Conservation (phyloP, 306 rosid genomes). For the barrel medic (Medicago truncatula) region MtrunA17r5.0-ANR NC_053049.1:37054501-37055000, state of each 20-base stretch:
- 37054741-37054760: constrained; percentile 83
- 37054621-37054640: constrained; percentile 97
- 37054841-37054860: constrained; percentile 97
- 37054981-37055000: constrained; percentile 73
- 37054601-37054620: constrained; percentile 88
- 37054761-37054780: constrained; percentile 85
- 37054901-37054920: constrained; percentile 95
- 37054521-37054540: constrained; percentile 65
- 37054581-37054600: constrained; percentile 82
- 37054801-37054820: constrained; percentile 55
- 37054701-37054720: constrained; percentile 86
- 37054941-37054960: constrained; percentile 88
- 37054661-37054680: constrained; percentile 98
- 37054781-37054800: constrained; percentile 63
- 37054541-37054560: constrained; percentile 65
- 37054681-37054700: constrained; percentile 69
- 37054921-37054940: constrained; percentile 97
- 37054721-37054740: constrained; percentile 88
- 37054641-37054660: constrained; percentile 89
- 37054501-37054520: constrained; percentile 78
- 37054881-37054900: constrained; percentile 96
- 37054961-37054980: constrained; percentile 86
- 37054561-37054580: constrained; percentile 93
- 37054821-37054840: constrained; percentile 84
- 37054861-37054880: constrained; percentile 92